Evolutionary conservation across 345 rosid genomes (phyloP).

Genomic region (Camelina laxa): DNA sequence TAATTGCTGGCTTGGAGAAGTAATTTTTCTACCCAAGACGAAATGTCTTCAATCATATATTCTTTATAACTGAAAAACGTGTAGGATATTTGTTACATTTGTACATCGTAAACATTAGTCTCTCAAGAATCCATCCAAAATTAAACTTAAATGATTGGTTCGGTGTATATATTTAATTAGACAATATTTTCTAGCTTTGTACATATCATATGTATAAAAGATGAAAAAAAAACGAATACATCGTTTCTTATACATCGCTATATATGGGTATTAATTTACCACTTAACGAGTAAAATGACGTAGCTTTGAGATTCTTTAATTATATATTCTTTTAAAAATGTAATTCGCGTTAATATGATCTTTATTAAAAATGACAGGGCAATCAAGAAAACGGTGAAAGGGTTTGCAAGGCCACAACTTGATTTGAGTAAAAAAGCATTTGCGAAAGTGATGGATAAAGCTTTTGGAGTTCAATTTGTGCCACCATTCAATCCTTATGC

Average conservation of each 20-base stretch:
- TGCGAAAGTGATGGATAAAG: conserved; percentile 59
- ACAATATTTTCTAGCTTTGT: neutral
- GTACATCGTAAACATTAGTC: neutral
- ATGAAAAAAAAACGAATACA: neutral
- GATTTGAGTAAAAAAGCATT: conserved; percentile 66
- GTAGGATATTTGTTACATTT: neutral
- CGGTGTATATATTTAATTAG: neutral
- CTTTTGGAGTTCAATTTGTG: conserved; percentile 53
- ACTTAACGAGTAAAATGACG: neutral
- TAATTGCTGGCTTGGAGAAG: neutral
- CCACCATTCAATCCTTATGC: conserved; percentile 87
- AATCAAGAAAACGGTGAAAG: conserved; percentile 61
- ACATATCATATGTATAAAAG: too few species aligned
- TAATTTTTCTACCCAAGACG: neutral
- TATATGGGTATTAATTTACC: neutral
- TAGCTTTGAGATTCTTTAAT: neutral
- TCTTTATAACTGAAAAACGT: neutral
- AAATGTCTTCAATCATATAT: neutral
- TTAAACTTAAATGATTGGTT: neutral
- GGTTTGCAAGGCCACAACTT: conserved; percentile 84
- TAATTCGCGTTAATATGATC: neutral
- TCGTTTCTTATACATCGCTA: conserved; percentile 18
- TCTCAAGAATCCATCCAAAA: neutral
- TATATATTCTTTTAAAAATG: neutral
- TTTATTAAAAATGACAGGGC: conserved; percentile 52